Base-by-base conservation (phyloP, 2,329 filamentous ascomycete genomes). In the Diplodia seriata region DNA sequence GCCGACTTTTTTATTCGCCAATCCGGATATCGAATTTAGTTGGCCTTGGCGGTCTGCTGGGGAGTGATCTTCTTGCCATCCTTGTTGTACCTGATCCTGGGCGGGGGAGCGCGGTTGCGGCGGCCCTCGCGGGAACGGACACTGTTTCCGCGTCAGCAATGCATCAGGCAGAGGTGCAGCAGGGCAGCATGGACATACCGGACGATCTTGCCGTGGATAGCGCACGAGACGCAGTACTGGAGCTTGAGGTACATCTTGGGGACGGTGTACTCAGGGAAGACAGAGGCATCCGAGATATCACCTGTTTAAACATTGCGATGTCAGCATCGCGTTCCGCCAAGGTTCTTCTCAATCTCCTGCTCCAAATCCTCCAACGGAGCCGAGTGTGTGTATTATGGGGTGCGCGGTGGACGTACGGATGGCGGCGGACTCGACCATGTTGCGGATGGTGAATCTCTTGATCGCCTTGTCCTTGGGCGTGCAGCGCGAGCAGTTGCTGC, bases 221-320 rank as follows among this genome's bases (percentile, higher is more conserved):
- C 95, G 87, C 95, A 99, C 85, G 94, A 98, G 82, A 99, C 95
- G 85, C 95, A 99, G 93, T 99, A 99, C 89, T 99, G 95, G 84
- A 99, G 91, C 91, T 99, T 99, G 86, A 99, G 89, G 92, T 99
- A 99, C 96, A 99, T 99, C 92, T 99, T 99, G 86, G 95, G 95
- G 81, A 99, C 94, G 78, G 93, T 94, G 89, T 99, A 99, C 88
- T 99, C 95, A 80, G 91, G 85, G 87, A 98, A 99, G 85, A 99
- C 95, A 81, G 95, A 98, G 81, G 96, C 95, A 84, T 99, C 95
- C 76, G 94, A 97, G 87, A 99, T 99, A 93, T 99, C 95, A 93
- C 95, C 95, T 98, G 59, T 80, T 68, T 69, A 68, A 64, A 29
- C 29, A 33, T 23, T 31, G 56, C 47, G 38, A 68, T 64, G 59